Conservation (phyloP, 352 stramenopile genomes). For the Phytophthora chlamydospora region DNA sequence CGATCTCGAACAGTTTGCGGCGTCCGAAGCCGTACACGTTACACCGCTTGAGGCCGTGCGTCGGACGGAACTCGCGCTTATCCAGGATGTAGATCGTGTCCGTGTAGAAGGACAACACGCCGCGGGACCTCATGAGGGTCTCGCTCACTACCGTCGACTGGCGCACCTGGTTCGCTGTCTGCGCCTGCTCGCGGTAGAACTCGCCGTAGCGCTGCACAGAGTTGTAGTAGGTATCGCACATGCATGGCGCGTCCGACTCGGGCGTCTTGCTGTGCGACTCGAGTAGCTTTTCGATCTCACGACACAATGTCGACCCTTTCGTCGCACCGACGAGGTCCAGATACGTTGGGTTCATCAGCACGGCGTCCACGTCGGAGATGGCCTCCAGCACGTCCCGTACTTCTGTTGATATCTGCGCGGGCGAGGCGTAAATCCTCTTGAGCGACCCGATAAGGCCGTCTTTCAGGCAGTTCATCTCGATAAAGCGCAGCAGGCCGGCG, state of each 20-base stretch:
- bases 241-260: constrained; percentile 50
- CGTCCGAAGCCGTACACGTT: constrained; percentile 79
- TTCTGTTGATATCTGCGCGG: constrained; percentile 65
- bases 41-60: constrained; percentile 70
- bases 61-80: constrained; percentile 77
- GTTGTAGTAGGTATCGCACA: constrained; percentile 76
- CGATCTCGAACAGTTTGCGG: constrained; percentile 80
- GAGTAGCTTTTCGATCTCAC: constrained; percentile 65
- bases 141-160: constrained; percentile 79
- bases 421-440: constrained; percentile 68
- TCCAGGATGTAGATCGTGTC: constrained; percentile 86
- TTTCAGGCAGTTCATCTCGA: constrained; percentile 75
- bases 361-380: constrained; percentile 74
- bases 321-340: constrained; percentile 62
- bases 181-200: constrained; percentile 63
- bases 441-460: constrained; percentile 62
- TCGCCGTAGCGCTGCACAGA: constrained; percentile 74
- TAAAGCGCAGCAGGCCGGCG: constrained; percentile 60
- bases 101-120: constrained; percentile 81
- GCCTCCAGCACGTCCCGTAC: constrained; percentile 74
- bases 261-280: constrained; percentile 48
- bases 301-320: constrained; percentile 54
- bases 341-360: constrained; percentile 66
- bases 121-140: constrained; percentile 72
- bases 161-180: constrained; percentile 36